phyloP scores from a whole-genome alignment of 2,329 filamentous ascomycete species.

The Mollisia scopiformis region DNA sequence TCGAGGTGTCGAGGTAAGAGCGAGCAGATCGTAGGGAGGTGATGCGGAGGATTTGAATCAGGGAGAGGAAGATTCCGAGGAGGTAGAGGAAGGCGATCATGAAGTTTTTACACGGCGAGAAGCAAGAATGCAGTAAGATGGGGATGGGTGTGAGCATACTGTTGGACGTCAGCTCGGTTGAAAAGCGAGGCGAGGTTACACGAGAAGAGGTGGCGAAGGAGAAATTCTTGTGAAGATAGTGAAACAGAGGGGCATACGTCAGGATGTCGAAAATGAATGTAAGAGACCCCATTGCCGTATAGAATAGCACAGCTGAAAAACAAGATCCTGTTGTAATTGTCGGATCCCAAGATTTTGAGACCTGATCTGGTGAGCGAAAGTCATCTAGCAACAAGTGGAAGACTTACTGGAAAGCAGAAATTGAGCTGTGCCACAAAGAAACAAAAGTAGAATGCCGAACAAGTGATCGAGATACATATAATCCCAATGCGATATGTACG shows the following conservation, averaged over 20 bases:
- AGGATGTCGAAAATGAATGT: slow-evolving; percentile 46
- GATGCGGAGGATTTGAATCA: slow-evolving; percentile 55
- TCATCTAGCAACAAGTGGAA: slow-evolving; percentile 13
- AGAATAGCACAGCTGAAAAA: slow-evolving; percentile 44
- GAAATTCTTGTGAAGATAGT: too few relatives aligned
- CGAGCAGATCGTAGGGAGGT: slow-evolving; percentile 48
- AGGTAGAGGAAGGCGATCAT: slow-evolving; percentile 47
- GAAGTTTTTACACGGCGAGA: slow-evolving; percentile 45
- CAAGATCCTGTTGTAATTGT: slow-evolving; percentile 42
- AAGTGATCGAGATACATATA: slow-evolving; percentile 39
- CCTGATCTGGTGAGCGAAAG: slow-evolving; percentile 18
- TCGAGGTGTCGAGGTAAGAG: slow-evolving; percentile 48
- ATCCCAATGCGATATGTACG: slow-evolving; percentile 39
- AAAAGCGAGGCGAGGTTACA: too few relatives aligned
- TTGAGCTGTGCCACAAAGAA: slow-evolving; percentile 35
- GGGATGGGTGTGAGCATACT: slow-evolving; percentile 48
- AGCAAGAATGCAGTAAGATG: slow-evolving; percentile 42
- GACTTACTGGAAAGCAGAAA: slow-evolving; percentile 35
- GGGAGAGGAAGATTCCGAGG: slow-evolving; percentile 53
- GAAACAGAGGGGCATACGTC: too few relatives aligned
- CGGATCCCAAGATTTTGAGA: slow-evolving; percentile 47
- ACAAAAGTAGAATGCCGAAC: slow-evolving; percentile 42
- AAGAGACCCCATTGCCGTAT: slow-evolving; percentile 44
- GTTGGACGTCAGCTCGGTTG: neutral
- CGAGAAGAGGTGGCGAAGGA: too few relatives aligned